These are phyloP conservation scores for Trichoderma sp. DNA, from an alignment of 2,329 filamentous ascomycete genomes.

Conservation along the genomic window DNA sequence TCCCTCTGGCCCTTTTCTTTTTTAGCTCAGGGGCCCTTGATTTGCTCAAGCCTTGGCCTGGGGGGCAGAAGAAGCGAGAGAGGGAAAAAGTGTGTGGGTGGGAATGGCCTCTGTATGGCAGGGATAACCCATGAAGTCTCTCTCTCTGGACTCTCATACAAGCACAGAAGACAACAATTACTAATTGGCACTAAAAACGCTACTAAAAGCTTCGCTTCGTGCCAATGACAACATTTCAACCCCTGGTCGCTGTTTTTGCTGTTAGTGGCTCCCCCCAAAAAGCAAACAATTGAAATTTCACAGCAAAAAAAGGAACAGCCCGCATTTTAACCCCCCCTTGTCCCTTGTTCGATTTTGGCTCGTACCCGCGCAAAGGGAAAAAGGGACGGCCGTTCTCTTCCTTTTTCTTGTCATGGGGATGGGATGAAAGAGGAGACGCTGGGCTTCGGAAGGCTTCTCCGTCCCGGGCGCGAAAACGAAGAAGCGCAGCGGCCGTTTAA, in stretches of 20 bases:
- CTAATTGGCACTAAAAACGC: background rate
- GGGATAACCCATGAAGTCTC: slow-evolving; percentile 9
- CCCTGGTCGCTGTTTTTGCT: background rate
- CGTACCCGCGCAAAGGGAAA: background rate
- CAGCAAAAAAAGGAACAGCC: background rate
- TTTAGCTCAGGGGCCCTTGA: slow-evolving; percentile 16
- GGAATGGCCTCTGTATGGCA: slow-evolving; percentile 11
- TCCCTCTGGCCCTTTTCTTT: background rate
- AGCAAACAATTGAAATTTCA: background rate
- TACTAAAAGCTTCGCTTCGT: background rate
- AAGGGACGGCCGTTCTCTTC: background rate
- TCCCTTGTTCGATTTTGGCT: background rate
- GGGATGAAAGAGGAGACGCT: background rate
- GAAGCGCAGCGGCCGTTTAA: background rate
- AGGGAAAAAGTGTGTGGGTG: background rate
- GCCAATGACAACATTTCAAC: slow-evolving; percentile 9
- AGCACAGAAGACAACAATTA: background rate
- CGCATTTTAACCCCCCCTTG: background rate
- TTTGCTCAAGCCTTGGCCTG: background rate
- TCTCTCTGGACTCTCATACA: too few species aligned
- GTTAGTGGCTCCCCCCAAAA: background rate
- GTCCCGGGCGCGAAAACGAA: background rate
- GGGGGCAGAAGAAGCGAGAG: background rate
- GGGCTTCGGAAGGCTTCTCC: background rate
- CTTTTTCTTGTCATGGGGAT: background rate